These are phyloP conservation scores for Mychonastes homosphaera DNA, from an alignment of 139 green algal genomes.

Conservation along the genomic window DNA sequence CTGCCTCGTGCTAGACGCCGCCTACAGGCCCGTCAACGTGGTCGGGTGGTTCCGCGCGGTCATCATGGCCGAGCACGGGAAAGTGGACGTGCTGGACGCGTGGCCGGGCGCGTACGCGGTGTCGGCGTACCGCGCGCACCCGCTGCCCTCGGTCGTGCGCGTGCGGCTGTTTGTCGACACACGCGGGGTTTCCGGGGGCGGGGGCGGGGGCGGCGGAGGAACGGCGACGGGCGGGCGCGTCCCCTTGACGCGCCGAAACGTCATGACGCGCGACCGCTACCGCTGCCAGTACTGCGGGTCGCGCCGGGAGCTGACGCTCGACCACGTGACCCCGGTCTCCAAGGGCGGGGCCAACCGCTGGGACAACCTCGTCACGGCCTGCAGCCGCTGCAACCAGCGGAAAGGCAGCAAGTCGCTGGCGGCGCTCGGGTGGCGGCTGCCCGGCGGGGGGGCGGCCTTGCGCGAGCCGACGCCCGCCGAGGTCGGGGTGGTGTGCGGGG, in stretches of 20 bases:
- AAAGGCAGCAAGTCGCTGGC: slow-evolving; percentile 22
- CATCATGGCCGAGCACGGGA: slow-evolving; percentile 23
- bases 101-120: slow-evolving; percentile 17
- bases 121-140: slow-evolving; percentile 11
- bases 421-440: slow-evolving; percentile 26
- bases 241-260: slow-evolving; percentile 32
- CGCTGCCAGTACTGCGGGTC: slow-evolving; percentile 37
- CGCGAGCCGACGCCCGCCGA: slow-evolving; percentile 28
- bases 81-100: slow-evolving; percentile 29
- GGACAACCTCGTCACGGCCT: slow-evolving; percentile 30
- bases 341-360: slow-evolving; percentile 24
- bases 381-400: slow-evolving; percentile 26
- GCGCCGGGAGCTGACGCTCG: slow-evolving; percentile 21
- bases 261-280: slow-evolving; percentile 35
- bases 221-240: slow-evolving; percentile 12
- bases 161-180: slow-evolving; percentile 21
- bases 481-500: slow-evolving; percentile 30
- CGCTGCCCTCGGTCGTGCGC: slow-evolving; percentile 26
- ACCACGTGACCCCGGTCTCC: slow-evolving; percentile 26
- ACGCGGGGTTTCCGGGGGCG: too few relatives aligned
- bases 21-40: slow-evolving; percentile 31
- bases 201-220: slow-evolving; percentile 3
- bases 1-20: slow-evolving; percentile 22
- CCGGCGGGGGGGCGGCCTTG: too few relatives aligned
- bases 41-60: slow-evolving; percentile 25